Conservation (phyloP, 257 asterid species). For the Coffea eugenioides region DNA sequence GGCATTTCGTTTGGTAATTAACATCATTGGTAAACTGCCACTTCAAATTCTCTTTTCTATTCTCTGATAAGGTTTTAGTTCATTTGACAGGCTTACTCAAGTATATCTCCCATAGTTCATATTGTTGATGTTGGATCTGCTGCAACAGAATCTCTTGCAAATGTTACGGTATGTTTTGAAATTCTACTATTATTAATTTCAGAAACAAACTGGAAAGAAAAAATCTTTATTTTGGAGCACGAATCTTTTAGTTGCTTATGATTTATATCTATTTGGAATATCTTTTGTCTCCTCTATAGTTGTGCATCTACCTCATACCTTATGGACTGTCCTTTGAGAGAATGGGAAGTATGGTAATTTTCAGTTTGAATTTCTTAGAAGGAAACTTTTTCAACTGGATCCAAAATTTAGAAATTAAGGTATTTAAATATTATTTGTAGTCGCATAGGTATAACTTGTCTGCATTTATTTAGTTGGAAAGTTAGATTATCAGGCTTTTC, state of each 20-base stretch:
- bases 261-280: too few relatives aligned
- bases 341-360: neutral
- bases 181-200: constrained; percentile 18
- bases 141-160: constrained; percentile 68
- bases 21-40: neutral
- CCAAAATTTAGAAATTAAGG: neutral
- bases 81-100: constrained; percentile 66
- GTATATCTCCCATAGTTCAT: constrained; percentile 83
- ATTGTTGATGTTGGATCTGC: constrained; percentile 87
- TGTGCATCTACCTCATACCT: too few relatives aligned
- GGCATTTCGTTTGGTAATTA: neutral
- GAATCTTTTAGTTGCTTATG: neutral
- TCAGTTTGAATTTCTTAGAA: neutral
- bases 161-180: constrained; percentile 66
- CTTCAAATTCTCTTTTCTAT: constrained; percentile 10
- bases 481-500: neutral
- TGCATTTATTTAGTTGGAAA: neutral
- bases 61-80: constrained; percentile 22
- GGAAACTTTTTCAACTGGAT: neutral
- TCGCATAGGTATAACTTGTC: neutral
- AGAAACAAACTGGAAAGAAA: neutral
- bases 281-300: neutral
- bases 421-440: neutral
- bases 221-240: neutral
- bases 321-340: neutral